Conservation (phyloP, 257 asterid genomes). For the Solanum pimpinellifolium region DNA sequence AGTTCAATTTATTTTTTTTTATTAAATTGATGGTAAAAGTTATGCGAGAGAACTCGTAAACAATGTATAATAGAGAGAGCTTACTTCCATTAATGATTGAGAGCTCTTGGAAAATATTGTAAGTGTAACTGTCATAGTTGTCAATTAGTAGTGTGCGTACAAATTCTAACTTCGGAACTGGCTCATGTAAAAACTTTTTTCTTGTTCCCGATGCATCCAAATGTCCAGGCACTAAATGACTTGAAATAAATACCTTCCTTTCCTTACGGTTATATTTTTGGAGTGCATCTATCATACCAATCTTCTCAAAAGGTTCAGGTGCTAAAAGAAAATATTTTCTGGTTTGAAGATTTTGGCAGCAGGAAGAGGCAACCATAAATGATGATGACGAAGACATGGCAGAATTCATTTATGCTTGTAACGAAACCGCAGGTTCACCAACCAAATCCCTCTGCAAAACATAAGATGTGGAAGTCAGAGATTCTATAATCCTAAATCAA, state of each 20-base stretch:
- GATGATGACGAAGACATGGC: slow-evolving; percentile 35
- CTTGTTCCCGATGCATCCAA: slow-evolving; percentile 46
- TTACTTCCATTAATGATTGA: slow-evolving; percentile 80
- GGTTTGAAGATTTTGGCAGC: slow-evolving; percentile 23
- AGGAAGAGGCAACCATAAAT: slow-evolving; percentile 27
- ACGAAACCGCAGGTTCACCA: neutral
- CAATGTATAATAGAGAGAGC: slow-evolving; percentile 4
- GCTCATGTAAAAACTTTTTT: slow-evolving; percentile 33
- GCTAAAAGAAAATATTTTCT: slow-evolving; percentile 21
- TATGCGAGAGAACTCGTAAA: neutral
- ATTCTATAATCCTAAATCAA: neutral
- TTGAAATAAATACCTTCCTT: slow-evolving; percentile 33
- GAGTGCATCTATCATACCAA: slow-evolving; percentile 14
- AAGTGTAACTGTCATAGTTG: slow-evolving; percentile 94
- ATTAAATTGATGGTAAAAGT: neutral
- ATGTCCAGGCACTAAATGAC: slow-evolving; percentile 52
- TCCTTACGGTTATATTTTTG: slow-evolving; percentile 9
- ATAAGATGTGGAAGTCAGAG: slow-evolving; percentile 1
- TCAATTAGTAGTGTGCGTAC: slow-evolving; percentile 80
- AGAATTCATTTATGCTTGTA: slow-evolving; percentile 29
- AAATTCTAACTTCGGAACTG: slow-evolving; percentile 35
- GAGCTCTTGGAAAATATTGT: slow-evolving; percentile 88
- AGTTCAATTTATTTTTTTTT: neutral
- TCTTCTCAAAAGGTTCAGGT: slow-evolving; percentile 26
- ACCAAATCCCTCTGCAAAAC: slow-evolving; percentile 3